phyloP scores from a whole-genome alignment of 805 yeast genomes.

The Cyberlindnera amylophila region DNA sequence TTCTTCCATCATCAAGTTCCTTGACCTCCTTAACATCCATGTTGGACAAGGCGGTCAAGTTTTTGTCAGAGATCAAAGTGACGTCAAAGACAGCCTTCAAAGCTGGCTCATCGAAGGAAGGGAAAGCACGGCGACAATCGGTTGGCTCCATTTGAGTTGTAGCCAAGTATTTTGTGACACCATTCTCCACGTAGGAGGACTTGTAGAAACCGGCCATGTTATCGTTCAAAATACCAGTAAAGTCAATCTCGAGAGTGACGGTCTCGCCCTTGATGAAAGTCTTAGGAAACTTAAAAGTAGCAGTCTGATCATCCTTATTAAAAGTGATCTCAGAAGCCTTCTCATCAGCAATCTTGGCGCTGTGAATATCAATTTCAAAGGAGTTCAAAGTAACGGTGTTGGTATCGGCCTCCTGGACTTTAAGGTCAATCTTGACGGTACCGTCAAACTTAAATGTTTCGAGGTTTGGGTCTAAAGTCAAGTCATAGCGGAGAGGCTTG shows the following conservation, averaged over 20 bases:
- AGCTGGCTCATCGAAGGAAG: conserved; percentile 82
- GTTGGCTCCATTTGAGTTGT: conserved; percentile 87
- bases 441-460: conserved; percentile 58
- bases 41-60: conserved; percentile 61
- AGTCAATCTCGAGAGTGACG: conserved; percentile 46
- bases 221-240: conserved; percentile 63
- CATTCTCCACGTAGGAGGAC: conserved; percentile 56
- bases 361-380: conserved; percentile 58
- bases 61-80: conserved; percentile 51
- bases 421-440: conserved; percentile 48
- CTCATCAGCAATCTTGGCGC: conserved; percentile 38
- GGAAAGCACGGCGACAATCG: conserved; percentile 84
- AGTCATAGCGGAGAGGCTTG: conserved; percentile 69
- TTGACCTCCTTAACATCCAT: conserved; percentile 58
- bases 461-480: conserved; percentile 61
- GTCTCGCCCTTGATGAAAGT: conserved; percentile 35
- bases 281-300: conserved; percentile 53
- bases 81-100: conserved; percentile 71
- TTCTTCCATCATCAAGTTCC: conserved; percentile 40
- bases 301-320: conserved; percentile 58
- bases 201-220: conserved; percentile 84
- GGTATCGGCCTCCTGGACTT: conserved; percentile 44
- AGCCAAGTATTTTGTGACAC: conserved; percentile 66
- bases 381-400: conserved; percentile 52
- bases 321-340: conserved; percentile 34